Percentiles rank a stretch among this genome's conserved stretches.
phyloP scores from a whole-genome alignment of 495 filamentous ascomycete species.

The Lasiosphaeriaceae sp. region DNA sequence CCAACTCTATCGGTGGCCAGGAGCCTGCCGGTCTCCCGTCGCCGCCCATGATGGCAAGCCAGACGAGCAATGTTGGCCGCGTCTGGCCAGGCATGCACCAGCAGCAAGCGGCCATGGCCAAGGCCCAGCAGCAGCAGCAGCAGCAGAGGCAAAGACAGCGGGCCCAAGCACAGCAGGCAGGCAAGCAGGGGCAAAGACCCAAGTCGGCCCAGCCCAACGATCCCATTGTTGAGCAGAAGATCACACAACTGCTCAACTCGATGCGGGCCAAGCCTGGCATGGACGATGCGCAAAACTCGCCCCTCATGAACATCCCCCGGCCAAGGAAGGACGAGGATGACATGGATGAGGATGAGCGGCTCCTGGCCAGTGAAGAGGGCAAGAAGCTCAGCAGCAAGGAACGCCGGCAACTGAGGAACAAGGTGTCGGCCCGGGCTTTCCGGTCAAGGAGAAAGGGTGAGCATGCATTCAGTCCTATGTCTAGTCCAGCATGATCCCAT shows the following conservation, averaged over 20 bases:
- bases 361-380: conserved; percentile 90
- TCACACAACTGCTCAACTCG: conserved; percentile 76
- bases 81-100: conserved; percentile 90
- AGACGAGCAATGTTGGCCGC: conserved; percentile 58
- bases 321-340: conserved; percentile 86
- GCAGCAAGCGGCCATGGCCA: conserved; percentile 63
- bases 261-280: conserved; percentile 65
- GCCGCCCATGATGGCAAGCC: conserved; percentile 35
- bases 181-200: conserved; percentile 36
- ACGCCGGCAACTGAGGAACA: conserved; percentile 90
- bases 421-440: conserved; percentile 96
- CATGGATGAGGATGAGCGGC: conserved; percentile 95
- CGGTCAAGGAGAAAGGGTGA: conserved; percentile 93
- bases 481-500: not conserved
- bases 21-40: conserved; percentile 37
- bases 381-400: conserved; percentile 97
- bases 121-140: conserved; percentile 63
- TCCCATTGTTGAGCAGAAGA: conserved; percentile 76
- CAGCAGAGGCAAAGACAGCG: conserved; percentile 60
- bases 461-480: conserved; percentile 12
- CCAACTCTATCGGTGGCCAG: conserved; percentile 62
- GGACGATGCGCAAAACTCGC: conserved; percentile 45
- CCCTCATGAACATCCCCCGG: conserved; percentile 55
- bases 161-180: conserved; percentile 33
- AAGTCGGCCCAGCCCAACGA: conserved; percentile 52